A percentile compares a stretch with the other conserved stretches of the same genome.
Evolutionary conservation across 345 rosid species (phyloP).

Genomic region (Dimocarpus longan): DNA sequence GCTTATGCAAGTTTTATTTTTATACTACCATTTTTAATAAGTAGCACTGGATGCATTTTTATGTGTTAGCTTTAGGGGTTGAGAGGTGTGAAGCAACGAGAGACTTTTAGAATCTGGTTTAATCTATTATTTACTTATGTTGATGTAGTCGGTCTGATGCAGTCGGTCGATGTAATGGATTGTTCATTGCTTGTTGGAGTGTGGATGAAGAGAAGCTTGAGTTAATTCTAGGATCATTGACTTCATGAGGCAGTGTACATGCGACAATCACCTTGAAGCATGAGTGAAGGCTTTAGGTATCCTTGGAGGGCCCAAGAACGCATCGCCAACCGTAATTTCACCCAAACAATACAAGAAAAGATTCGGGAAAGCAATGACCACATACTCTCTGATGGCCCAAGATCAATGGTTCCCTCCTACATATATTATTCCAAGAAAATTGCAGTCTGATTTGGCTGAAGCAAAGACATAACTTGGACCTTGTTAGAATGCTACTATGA

Average conservation of each 20-base stretch:
- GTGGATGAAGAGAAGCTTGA: constrained; percentile 88
- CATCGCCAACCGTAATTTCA: constrained; percentile 86
- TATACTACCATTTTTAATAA: too few species aligned
- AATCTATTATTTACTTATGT: constrained; percentile 20
- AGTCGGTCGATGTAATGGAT: constrained; percentile 96
- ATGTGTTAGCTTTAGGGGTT: not conserved
- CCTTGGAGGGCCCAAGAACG: constrained; percentile 85
- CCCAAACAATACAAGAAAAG: constrained; percentile 96
- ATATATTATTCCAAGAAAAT: constrained; percentile 48
- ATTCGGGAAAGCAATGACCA: constrained; percentile 93
- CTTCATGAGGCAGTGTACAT: constrained; percentile 95
- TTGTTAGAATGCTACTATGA: constrained; percentile 37
- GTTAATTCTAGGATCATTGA: constrained; percentile 91
- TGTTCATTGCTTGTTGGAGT: constrained; percentile 85
- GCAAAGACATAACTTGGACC: constrained; percentile 51
- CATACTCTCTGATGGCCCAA: constrained; percentile 92
- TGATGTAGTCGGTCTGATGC: constrained; percentile 54
- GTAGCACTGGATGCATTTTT: too few species aligned
- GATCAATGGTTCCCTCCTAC: constrained; percentile 90
- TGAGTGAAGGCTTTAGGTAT: constrained; percentile 92
- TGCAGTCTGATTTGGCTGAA: constrained; percentile 63
- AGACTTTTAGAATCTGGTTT: not conserved
- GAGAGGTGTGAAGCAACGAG: not conserved
- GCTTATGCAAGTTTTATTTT: too few species aligned
- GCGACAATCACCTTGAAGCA: constrained; percentile 98